Conservation (phyloP, 2,329 filamentous ascomycete species). For the Neonectria coccinea region DNA sequence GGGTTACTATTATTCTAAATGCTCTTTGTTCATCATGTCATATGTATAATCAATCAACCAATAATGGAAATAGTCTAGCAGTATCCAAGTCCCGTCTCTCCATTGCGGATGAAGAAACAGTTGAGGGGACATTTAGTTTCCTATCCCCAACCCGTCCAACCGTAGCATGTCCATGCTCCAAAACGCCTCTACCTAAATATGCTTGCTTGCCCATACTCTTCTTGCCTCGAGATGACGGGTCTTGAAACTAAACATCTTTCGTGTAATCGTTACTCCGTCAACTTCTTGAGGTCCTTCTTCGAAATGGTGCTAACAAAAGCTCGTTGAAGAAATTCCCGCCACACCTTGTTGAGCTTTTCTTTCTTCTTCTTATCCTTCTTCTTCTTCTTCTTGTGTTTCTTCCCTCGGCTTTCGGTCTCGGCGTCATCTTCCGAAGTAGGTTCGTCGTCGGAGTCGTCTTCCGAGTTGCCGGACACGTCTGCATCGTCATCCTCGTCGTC, state of each 20-base stretch:
- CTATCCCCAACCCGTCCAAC: constrained; percentile 3
- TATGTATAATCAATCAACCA: constrained; percentile 19
- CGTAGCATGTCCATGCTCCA: constrained; percentile 12
- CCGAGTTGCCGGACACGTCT: constrained; percentile 45
- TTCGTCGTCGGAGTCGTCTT: constrained; percentile 26
- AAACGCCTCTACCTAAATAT: constrained; percentile 21
- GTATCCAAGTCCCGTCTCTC: constrained; percentile 5
- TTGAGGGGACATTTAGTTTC: neutral
- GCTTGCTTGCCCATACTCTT: constrained; percentile 9
- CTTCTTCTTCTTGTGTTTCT: constrained; percentile 61
- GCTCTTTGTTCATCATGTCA: constrained; percentile 27
- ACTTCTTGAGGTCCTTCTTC: constrained; percentile 70
- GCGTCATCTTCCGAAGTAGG: constrained; percentile 38
- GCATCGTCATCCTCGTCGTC: constrained; percentile 45
- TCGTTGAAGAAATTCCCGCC: constrained; percentile 80
- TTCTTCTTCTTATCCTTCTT: constrained; percentile 60
- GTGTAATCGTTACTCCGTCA: constrained; percentile 44
- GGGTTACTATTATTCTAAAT: neutral
- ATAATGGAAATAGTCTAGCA: constrained; percentile 17
- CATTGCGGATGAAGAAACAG: neutral
- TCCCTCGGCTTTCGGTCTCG: constrained; percentile 35
- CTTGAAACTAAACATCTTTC: constrained; percentile 2
- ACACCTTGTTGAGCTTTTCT: constrained; percentile 72
- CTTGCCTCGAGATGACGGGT: constrained; percentile 1
- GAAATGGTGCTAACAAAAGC: constrained; percentile 83